These are phyloP conservation scores for Plectranthus barbatus DNA, from an alignment of 257 asterid species.

Conservation along the genomic window DNA sequence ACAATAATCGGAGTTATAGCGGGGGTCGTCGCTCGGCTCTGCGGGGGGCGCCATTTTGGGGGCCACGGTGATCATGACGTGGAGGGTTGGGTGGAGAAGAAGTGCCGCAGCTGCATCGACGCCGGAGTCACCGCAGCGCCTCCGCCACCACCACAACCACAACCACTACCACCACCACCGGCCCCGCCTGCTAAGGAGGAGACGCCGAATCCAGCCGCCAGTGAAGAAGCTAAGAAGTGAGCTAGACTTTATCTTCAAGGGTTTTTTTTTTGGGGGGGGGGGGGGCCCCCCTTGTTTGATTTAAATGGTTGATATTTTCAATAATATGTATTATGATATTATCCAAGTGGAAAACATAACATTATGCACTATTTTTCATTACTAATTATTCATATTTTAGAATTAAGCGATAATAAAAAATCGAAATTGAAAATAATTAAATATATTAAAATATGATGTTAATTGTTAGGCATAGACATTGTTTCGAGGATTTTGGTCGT, in stretches of 20 bases:
- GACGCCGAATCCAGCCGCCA: constrained; percentile 20
- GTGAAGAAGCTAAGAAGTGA: constrained; percentile 30
- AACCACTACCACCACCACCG: too few species aligned
- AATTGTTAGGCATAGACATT: too few species aligned
- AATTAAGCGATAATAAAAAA: too few species aligned
- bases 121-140: constrained; percentile 36
- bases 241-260: neutral
- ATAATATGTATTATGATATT: neutral
- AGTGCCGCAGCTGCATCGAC: constrained; percentile 71
- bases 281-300: neutral
- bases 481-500: too few species aligned
- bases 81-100: constrained; percentile 83
- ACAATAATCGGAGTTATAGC: constrained; percentile 65
- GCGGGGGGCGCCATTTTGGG: constrained; percentile 73
- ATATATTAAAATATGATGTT: too few species aligned
- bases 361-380: too few species aligned
- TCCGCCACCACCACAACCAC: constrained; percentile 11
- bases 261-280: too few species aligned
- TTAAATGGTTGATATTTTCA: neutral
- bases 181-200: constrained; percentile 29
- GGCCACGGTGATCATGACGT: constrained; percentile 63
- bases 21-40: constrained; percentile 65
- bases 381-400: too few species aligned
- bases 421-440: too few species aligned
- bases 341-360: neutral